Evolutionary conservation across 129 eudicot species (phyloP).

Genomic region (Cynara cardunculus): DNA sequence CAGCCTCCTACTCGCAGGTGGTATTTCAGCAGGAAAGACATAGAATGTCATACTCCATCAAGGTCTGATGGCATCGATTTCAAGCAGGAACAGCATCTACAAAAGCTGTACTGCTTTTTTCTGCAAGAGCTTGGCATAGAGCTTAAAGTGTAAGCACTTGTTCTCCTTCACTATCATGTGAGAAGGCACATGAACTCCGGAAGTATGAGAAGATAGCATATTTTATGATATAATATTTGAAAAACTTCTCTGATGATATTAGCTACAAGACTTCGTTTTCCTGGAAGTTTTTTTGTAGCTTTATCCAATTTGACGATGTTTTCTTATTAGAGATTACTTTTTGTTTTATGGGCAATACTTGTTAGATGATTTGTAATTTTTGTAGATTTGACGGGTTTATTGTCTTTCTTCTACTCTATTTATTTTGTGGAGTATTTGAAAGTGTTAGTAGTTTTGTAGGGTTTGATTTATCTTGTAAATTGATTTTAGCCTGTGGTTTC

Average conservation of each 20-base stretch:
- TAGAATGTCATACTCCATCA: slow-evolving; percentile 64
- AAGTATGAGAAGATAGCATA: neutral
- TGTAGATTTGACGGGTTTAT: neutral
- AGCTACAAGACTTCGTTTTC: neutral
- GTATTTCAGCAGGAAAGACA: slow-evolving; percentile 61
- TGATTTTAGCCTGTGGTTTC: neutral
- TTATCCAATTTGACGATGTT: neutral
- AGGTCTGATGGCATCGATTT: slow-evolving; percentile 61
- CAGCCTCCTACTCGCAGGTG: slow-evolving; percentile 29
- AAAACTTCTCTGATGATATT: neutral
- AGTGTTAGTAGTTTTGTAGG: neutral
- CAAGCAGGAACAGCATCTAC: slow-evolving; percentile 46
- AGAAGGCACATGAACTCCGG: slow-evolving; percentile 13
- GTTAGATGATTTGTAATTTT: neutral
- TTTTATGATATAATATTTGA: neutral
- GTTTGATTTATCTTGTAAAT: neutral
- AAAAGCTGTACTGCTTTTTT: slow-evolving; percentile 54
- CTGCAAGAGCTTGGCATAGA: slow-evolving; percentile 75
- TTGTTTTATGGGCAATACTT: neutral
- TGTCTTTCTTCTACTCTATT: neutral
- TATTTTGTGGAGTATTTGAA: neutral
- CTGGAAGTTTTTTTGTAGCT: neutral
- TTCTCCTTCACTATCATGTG: slow-evolving; percentile 3
- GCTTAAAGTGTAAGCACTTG: slow-evolving; percentile 70
- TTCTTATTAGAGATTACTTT: neutral